Conservation (phyloP, 768 basidiomycete genomes). For the Melanogaster broomeanus region DNA sequence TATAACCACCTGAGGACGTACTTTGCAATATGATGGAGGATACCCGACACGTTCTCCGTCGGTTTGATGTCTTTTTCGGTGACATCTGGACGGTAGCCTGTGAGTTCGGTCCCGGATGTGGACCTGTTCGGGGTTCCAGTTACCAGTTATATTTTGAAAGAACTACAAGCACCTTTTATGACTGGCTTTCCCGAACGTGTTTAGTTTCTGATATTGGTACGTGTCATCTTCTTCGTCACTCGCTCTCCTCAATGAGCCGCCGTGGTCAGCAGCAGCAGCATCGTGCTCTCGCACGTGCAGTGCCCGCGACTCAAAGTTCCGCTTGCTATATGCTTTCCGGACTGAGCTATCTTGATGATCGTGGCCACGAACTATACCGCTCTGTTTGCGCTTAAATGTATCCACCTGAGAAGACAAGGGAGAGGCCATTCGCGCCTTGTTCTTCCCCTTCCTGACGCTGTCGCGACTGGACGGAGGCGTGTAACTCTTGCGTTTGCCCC, state of each 20-base stretch:
- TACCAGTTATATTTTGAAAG: constrained; percentile 10
- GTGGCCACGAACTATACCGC: constrained; percentile 21
- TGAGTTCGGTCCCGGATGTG: constrained; percentile 3
- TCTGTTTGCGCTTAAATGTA: constrained; percentile 38
- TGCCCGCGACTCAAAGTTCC: constrained; percentile 23
- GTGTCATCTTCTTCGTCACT: constrained; percentile 26
- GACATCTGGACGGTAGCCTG: constrained; percentile 6
- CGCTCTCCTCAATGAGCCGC: constrained; percentile 24
- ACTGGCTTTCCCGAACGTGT: constrained; percentile 29
- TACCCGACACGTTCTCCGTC: constrained; percentile 17
- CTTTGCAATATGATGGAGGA: constrained; percentile 45
- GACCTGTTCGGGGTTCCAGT: constrained; percentile 4
- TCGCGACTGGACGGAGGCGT: constrained; percentile 24
- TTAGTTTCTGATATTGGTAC: constrained; percentile 31
- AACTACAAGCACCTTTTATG: background rate
- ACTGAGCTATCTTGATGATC: constrained; percentile 21
- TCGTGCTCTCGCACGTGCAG: constrained; percentile 19
- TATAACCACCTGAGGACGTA: constrained; percentile 14
- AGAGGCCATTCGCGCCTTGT: constrained; percentile 22
- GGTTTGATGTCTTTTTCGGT: constrained; percentile 6
- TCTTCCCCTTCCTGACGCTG: constrained; percentile 22
- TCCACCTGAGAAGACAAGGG: constrained; percentile 47
- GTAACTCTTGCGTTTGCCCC: constrained; percentile 18
- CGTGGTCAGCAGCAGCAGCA: constrained; percentile 10
- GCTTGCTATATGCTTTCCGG: constrained; percentile 23